Conservation (phyloP, 768 basidiomycete genomes). For the Leccinellum luteum region DNA sequence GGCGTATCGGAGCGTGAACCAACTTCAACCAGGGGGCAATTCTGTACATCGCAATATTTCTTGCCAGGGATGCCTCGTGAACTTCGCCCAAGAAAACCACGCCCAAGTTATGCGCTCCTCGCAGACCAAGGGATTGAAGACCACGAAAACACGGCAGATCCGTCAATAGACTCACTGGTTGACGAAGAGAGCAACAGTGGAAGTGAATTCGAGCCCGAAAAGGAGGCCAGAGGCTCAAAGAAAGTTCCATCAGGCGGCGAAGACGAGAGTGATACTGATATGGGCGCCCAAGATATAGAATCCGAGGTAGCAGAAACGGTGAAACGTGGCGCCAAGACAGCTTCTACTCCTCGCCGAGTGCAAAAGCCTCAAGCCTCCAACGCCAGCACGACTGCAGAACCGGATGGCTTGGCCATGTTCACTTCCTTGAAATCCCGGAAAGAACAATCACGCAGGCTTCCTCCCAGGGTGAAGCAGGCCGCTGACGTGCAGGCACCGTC, state of each 20-base stretch:
- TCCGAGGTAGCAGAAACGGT: conserved; percentile 15
- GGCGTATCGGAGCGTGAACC: background rate
- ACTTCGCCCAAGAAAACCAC: conserved; percentile 53
- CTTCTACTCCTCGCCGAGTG: conserved; percentile 1
- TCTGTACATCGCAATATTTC: background rate
- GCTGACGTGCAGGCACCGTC: background rate
- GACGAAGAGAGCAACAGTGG: conserved; percentile 37
- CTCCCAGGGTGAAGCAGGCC: conserved; percentile 11
- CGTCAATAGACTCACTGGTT: conserved; percentile 30
- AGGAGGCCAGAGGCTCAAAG: conserved; percentile 29
- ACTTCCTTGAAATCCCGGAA: conserved; percentile 13
- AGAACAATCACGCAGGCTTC: conserved; percentile 20
- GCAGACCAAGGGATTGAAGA: conserved; percentile 34
- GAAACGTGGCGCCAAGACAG: conserved; percentile 11
- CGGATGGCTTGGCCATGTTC: background rate
- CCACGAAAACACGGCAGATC: conserved; percentile 36
- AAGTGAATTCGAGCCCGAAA: conserved; percentile 55
- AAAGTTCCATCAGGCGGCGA: conserved; percentile 33
- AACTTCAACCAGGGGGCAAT: background rate
- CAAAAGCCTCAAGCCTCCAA: background rate
- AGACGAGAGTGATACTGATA: conserved; percentile 27
- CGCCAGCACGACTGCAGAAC: background rate
- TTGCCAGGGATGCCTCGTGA: conserved; percentile 46
- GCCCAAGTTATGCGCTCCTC: conserved; percentile 47
- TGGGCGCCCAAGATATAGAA: conserved; percentile 12